phyloP scores from a whole-genome alignment of 768 basidiomycete species.

The Clavaria fumosa region DNA sequence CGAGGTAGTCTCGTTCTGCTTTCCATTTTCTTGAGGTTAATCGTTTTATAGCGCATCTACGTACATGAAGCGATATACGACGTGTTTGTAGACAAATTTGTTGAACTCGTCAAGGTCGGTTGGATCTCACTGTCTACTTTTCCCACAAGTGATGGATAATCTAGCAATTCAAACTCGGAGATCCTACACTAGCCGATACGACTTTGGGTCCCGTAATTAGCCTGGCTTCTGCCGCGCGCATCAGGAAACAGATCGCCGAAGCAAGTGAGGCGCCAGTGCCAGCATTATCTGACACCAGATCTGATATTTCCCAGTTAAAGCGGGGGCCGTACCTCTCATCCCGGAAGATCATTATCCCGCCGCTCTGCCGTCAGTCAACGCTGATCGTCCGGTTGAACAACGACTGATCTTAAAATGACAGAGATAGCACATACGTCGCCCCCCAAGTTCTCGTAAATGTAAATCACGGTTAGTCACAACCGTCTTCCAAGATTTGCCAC shows the following conservation, averaged over 20 bases:
- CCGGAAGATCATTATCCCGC: conserved; percentile 48
- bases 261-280: conserved; percentile 62
- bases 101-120: conserved; percentile 54
- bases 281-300: not conserved
- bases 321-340: conserved; percentile 68
- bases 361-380: conserved; percentile 47
- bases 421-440: conserved; percentile 74
- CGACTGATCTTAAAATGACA: conserved; percentile 15
- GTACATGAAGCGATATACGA: conserved; percentile 80
- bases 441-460: conserved; percentile 88
- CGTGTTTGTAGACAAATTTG: conserved; percentile 58
- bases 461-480: conserved; percentile 51
- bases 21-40: not conserved
- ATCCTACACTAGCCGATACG: conserved; percentile 58
- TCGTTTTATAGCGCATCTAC: conserved; percentile 58
- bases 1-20: conserved; percentile 43
- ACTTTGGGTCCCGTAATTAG: conserved; percentile 91
- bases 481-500: conserved; percentile 3
- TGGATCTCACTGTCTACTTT: not conserved
- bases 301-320: conserved; percentile 31
- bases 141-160: not conserved
- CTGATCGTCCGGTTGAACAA: not conserved
- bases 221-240: conserved; percentile 67
- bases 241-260: conserved; percentile 74
- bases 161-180: conserved; percentile 76